Conservation (phyloP, 768 basidiomycete genomes). For the Russula griseocarnosa region DNA sequence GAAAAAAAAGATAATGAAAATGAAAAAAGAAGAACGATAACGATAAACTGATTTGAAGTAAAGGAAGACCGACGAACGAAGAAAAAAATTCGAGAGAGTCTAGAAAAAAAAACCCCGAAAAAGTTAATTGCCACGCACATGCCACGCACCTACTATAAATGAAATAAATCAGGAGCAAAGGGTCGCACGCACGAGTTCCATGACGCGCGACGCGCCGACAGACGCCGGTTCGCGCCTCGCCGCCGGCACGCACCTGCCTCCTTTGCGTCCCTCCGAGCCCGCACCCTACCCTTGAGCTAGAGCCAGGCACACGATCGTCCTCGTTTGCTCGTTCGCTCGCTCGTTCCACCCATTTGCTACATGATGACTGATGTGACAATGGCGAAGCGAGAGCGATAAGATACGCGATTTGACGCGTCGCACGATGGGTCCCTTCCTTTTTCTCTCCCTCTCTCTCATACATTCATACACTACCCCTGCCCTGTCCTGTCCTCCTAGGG, state of each 20-base stretch:
- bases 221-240: background rate
- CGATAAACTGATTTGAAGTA: background rate
- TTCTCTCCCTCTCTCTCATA: too few species aligned
- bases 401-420: background rate
- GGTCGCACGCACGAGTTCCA: too few species aligned
- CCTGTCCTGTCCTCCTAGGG: background rate
- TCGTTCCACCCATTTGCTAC: too few species aligned
- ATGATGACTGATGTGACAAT: too few species aligned
- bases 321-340: background rate
- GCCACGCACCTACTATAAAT: background rate
- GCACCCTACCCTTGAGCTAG: background rate
- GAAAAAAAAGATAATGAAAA: background rate
- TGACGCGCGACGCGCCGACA: too few species aligned
- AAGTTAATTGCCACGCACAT: background rate
- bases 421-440: too few species aligned
- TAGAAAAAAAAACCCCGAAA: background rate
- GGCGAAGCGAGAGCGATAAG: background rate
- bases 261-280: slow-evolving; percentile 12
- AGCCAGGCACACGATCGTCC: background rate
- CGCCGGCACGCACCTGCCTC: slow-evolving; percentile 15
- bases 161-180: too few species aligned
- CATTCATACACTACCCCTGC: too few species aligned
- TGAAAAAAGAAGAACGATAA: background rate
- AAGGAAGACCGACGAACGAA: background rate
- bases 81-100: background rate